phyloP scores from a whole-genome alignment of 495 filamentous ascomycete species.

The Neurospora sp. region DNA sequence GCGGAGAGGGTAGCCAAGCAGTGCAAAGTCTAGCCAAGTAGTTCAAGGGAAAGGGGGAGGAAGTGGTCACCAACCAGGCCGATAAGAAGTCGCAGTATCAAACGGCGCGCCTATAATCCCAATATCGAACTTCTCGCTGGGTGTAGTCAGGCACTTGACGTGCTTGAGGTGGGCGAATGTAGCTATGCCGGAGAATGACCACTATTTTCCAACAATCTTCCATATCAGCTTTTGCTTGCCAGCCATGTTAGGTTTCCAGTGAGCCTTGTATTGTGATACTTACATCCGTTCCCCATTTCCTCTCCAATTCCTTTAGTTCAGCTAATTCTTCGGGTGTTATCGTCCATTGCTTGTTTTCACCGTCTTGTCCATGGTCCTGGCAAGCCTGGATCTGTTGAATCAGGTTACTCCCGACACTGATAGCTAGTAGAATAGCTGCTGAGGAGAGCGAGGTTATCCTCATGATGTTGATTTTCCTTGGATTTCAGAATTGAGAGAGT shows the following conservation, averaged over 20 bases:
- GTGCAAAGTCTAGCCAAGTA: too few species aligned
- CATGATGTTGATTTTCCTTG: not conserved
- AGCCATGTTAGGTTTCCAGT: too few species aligned
- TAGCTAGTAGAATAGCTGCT: not conserved
- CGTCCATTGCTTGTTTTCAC: slow-evolving; percentile 15
- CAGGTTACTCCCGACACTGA: too few species aligned
- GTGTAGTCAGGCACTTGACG: slow-evolving; percentile 61
- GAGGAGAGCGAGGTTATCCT: not conserved
- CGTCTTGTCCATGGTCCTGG: slow-evolving; percentile 5
- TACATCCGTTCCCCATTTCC: slow-evolving; percentile 47
- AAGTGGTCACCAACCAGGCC: slow-evolving; percentile 49
- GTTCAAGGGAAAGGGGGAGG: too few species aligned
- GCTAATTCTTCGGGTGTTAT: slow-evolving; percentile 29
- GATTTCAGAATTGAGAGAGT: not conserved
- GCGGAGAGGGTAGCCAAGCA: too few species aligned
- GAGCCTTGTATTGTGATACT: too few species aligned
- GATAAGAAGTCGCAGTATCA: slow-evolving; percentile 71
- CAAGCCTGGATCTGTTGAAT: slow-evolving; percentile 5
- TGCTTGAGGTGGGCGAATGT: slow-evolving; percentile 73
- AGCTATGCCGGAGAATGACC: slow-evolving; percentile 66
- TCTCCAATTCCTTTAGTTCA: slow-evolving; percentile 43
- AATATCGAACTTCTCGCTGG: slow-evolving; percentile 60
- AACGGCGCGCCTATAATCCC: slow-evolving; percentile 75
- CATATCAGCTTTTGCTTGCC: not conserved
- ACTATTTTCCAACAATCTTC: slow-evolving; percentile 30